Evolutionary conservation across 257 asterid species (phyloP), one percentile per base, ranked within the genome.

Genomic region (Striga asiatica): DNA sequence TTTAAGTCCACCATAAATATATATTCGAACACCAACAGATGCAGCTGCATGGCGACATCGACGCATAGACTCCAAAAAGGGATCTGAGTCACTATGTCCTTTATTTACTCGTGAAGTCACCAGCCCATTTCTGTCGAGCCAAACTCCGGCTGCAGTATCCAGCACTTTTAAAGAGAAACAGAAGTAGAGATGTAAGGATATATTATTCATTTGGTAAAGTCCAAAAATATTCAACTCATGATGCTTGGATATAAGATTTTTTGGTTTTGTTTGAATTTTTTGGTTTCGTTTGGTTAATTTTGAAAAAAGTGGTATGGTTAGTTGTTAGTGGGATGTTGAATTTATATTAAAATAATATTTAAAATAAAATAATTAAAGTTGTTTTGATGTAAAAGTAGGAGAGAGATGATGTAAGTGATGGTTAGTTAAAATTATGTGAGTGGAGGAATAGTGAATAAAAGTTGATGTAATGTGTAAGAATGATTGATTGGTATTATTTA

Each of bases 111-210:
- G 72, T 64, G 97, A 49, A 49, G 97, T 84, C 74, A 88, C 99
- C 66, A 85, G 64, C 56, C 97, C 99, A 29, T 88, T 75, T 65
- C 77, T 81, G 66, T 92, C 97, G 19, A 88, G 80, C 99, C 99
- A 92, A 72, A 92, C 99, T 67, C 99, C 99, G 53, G 94, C 99
- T 45, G 99, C 95, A 62, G 99, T 92, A 71, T 92, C 99, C 83
- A 92, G 74, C 17, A 92, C 99, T 92, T 66, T 34, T 61, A 67
- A 74, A 50, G 57, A n/a, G 65, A 73, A 78, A 55, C 24, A 68
- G 32, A 48, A 61, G 8, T 0, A 56, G 35, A 45, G 58, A 62
- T 41, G 67, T 65, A 38, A 66, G 16, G 27, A 56, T n/a, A 47
- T 64, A 50, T 11, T 50, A 8, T 24, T 43, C 59, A 64, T 27